A percentile compares a stretch with the other conserved stretches of the same genome.
Conservation (phyloP, 1,139 yeast genomes). For the Barnettozyma hawaiiensis region DNA sequence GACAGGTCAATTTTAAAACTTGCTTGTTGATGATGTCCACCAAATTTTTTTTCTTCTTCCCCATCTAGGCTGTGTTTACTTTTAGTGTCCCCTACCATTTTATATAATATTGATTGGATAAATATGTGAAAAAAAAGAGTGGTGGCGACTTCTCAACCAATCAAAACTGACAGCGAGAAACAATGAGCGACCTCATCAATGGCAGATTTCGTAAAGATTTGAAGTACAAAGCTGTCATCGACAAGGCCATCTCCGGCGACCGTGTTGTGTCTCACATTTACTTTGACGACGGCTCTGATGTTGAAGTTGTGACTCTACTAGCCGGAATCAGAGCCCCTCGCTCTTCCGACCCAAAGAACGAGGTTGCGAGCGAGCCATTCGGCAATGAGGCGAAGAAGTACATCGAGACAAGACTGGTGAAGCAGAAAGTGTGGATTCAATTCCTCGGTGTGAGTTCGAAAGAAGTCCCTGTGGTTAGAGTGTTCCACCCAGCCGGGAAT, state of each 20-base stretch:
- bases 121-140: not conserved
- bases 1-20: too few species aligned
- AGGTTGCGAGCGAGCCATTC: conserved; percentile 38
- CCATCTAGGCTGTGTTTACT: not conserved
- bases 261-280: conserved; percentile 40
- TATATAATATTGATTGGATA: not conserved
- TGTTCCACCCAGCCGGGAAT: conserved; percentile 69
- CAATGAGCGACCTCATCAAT: conserved; percentile 18
- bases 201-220: conserved; percentile 25
- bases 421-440: conserved; percentile 53
- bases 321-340: conserved; percentile 76
- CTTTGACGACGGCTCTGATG: conserved; percentile 49
- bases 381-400: conserved; percentile 65
- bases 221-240: conserved; percentile 50
- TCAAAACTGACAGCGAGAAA: not conserved
- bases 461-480: conserved; percentile 56
- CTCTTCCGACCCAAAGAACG: conserved; percentile 38
- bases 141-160: not conserved
- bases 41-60: not conserved
- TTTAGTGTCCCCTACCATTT: not conserved
- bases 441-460: conserved; percentile 56
- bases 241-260: conserved; percentile 75
- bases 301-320: conserved; percentile 52
- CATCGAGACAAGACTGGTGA: conserved; percentile 63
- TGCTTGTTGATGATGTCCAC: not conserved